Evolutionary conservation across 2,329 filamentous ascomycete genomes (phyloP).

Genomic region (Arthrinium puccinioides): DNA sequence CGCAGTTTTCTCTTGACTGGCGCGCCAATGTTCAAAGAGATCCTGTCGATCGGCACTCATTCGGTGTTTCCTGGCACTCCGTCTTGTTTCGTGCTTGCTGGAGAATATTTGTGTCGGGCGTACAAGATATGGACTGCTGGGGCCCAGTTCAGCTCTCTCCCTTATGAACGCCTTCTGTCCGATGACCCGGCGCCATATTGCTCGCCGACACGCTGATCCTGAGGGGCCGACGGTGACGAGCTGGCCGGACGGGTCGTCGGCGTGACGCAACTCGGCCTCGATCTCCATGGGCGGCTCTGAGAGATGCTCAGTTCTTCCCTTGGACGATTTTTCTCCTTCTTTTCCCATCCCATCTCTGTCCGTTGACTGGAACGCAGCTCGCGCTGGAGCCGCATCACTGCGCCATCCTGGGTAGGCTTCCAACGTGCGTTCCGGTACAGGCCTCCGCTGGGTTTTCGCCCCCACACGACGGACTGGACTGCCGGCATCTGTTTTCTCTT

Average conservation of each 20-base stretch:
- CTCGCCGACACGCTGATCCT: slow-evolving; percentile 5
- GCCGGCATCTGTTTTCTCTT: too few species aligned
- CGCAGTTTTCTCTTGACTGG: slow-evolving; percentile 3
- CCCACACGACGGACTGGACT: too few species aligned
- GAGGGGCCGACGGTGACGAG: slow-evolving; percentile 3
- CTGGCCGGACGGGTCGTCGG: slow-evolving; percentile 2
- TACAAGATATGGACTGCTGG: slow-evolving; percentile 9
- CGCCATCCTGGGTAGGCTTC: too few species aligned
- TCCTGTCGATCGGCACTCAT: background rate
- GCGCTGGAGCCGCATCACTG: too few species aligned
- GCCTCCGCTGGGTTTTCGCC: too few species aligned
- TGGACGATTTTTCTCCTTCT: too few species aligned
- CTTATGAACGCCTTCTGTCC: slow-evolving; percentile 6
- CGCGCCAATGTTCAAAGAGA: slow-evolving; percentile 1
- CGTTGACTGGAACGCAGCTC: too few species aligned
- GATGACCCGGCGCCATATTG: slow-evolving; percentile 6
- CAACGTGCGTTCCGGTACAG: too few species aligned
- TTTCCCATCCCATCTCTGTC: too few species aligned
- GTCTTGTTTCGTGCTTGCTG: slow-evolving; percentile 5
- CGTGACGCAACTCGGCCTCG: too few species aligned
- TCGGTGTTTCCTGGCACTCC: slow-evolving; percentile 6
- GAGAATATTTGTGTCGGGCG: slow-evolving; percentile 8
- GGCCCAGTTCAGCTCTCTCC: background rate
- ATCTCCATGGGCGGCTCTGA: background rate
- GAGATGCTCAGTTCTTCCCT: too few species aligned